A percentile compares a stretch with the other conserved stretches of the same genome.
phyloP scores from a whole-genome alignment of 163 green algal species.

The Volvox carteri region DNA sequence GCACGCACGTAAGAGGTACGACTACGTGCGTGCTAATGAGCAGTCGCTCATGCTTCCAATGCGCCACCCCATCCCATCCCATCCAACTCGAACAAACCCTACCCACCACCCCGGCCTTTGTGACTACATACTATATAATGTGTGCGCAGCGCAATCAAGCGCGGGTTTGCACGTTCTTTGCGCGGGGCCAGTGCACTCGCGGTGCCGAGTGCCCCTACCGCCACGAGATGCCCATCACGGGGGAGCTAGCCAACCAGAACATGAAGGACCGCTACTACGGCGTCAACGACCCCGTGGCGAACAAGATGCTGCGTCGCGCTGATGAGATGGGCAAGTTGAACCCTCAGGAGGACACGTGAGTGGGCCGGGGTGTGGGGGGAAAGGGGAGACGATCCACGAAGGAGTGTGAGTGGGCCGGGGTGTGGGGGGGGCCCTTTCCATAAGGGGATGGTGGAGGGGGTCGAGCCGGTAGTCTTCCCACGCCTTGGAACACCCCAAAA shows the following conservation, averaged over 20 bases:
- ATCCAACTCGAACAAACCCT: too few species aligned
- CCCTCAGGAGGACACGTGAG: conserved; percentile 88
- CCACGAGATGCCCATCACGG: conserved; percentile 86
- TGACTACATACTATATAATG: too few species aligned
- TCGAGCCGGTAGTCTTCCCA: background rate
- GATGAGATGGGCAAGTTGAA: conserved; percentile 84
- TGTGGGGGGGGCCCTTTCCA: too few species aligned
- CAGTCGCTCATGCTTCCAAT: too few species aligned
- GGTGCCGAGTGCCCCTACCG: conserved; percentile 97
- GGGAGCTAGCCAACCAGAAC: conserved; percentile 81
- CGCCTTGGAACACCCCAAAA: too few species aligned
- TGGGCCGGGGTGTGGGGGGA: background rate
- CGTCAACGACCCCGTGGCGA: conserved; percentile 97
- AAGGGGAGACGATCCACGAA: too few species aligned
- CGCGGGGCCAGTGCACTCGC: conserved; percentile 93
- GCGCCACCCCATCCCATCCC: too few species aligned
- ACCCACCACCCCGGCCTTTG: too few species aligned
- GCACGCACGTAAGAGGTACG: too few species aligned
- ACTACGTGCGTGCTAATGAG: too few species aligned
- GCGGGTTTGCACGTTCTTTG: conserved; percentile 97
- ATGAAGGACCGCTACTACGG: conserved; percentile 98
- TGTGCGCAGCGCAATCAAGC: conserved; percentile 90
- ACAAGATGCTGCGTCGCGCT: conserved; percentile 91
- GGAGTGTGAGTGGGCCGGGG: background rate
- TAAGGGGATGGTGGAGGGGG: too few species aligned